A percentile compares a stretch with the other conserved stretches of the same genome.
These are phyloP conservation scores for Glonium stellatum DNA, from an alignment of 495 filamentous ascomycete genomes.

Conservation along the genomic window DNA sequence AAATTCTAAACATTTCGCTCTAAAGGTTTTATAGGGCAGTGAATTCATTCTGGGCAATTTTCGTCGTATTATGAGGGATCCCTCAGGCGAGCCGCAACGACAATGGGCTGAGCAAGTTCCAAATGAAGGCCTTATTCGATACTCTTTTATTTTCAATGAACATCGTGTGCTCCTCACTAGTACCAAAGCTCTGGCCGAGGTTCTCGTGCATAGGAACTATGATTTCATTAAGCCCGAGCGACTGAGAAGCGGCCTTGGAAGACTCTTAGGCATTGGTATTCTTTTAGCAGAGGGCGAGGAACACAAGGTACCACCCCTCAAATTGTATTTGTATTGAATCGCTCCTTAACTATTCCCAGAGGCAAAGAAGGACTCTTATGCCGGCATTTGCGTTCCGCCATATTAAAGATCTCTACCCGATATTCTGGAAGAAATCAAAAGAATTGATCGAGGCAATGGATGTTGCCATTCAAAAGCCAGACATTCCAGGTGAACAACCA, in stretches of 20 bases:
- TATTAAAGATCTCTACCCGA: conserved; percentile 75
- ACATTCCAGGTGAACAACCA: conserved; percentile 28
- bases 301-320: conserved; percentile 49
- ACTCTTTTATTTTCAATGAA: conserved; percentile 59
- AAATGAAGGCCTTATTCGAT: conserved; percentile 83
- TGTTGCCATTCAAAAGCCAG: conserved; percentile 36
- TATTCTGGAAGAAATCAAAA: conserved; percentile 69
- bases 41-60: conserved; percentile 51
- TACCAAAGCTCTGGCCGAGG: conserved; percentile 53
- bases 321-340: background rate
- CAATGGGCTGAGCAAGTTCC: conserved; percentile 68
- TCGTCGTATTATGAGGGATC: conserved; percentile 46
- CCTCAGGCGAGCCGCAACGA: conserved; percentile 54
- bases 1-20: background rate
- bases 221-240: conserved; percentile 67
- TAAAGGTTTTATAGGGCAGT: conserved; percentile 31
- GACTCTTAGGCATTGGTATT: conserved; percentile 66
- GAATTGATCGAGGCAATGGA: conserved; percentile 41
- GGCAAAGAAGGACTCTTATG: conserved; percentile 70
- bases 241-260: conserved; percentile 50
- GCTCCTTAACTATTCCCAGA: conserved; percentile 10
- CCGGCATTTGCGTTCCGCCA: conserved; percentile 83
- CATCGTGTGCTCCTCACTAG: conserved; percentile 63
- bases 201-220: conserved; percentile 63
- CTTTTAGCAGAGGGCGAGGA: conserved; percentile 81